These are phyloP conservation scores for Scheffersomyces ergatensis DNA, from an alignment of 805 yeast genomes.

Conservation along the genomic window DNA sequence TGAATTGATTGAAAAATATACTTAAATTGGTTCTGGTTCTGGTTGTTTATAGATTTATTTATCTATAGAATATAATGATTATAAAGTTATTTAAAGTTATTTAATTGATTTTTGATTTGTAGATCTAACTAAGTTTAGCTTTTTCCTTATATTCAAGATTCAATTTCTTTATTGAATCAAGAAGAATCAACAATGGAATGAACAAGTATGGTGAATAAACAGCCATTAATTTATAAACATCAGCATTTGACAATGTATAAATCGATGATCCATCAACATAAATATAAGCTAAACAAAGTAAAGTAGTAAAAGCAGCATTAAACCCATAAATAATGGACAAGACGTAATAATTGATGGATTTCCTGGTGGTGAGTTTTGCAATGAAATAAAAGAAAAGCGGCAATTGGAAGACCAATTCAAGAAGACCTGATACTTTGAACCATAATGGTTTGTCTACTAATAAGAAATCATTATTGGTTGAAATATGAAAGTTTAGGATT, in stretches of 20 bases:
- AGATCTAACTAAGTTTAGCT: too few relatives aligned
- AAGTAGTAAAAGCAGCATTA: conserved; percentile 79
- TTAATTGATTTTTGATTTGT: too few relatives aligned
- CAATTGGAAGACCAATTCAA: conserved; percentile 74
- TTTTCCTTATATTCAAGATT: not conserved
- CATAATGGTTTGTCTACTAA: conserved; percentile 61
- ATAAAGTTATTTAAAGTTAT: too few relatives aligned
- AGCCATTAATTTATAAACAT: conserved; percentile 42
- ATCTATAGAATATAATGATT: too few relatives aligned
- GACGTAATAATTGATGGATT: conserved; percentile 11
- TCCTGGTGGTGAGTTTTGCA: conserved; percentile 9
- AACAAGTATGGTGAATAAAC: conserved; percentile 71
- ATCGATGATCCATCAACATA: conserved; percentile 19
- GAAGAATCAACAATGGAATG: conserved; percentile 57
- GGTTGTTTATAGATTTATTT: too few relatives aligned
- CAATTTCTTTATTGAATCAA: conserved; percentile 38
- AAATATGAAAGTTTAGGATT: conserved; percentile 59
- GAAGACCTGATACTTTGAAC: conserved; percentile 67
- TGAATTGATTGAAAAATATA: conserved; percentile 51
- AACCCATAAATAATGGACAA: conserved; percentile 68
- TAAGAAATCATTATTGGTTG: conserved; percentile 69
- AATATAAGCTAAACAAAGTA: conserved; percentile 64
- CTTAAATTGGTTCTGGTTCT: not conserved
- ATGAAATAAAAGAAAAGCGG: conserved; percentile 68
- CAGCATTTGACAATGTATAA: conserved; percentile 35